phyloP scores from a whole-genome alignment of 805 yeast species.

The Metschnikowia lochheadii region DNA sequence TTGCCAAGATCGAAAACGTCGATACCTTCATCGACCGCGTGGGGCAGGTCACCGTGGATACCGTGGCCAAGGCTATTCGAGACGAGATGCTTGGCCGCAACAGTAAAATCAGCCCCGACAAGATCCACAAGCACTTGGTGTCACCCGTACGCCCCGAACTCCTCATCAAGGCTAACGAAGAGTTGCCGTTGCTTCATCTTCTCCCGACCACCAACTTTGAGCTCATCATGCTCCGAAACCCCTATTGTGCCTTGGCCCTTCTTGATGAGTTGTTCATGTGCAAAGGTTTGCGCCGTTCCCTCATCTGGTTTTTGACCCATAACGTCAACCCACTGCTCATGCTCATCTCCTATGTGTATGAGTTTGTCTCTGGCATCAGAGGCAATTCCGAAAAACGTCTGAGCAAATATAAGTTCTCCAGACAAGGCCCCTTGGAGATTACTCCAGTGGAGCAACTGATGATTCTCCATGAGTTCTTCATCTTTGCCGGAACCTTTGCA shows the following conservation, averaged over 20 bases:
- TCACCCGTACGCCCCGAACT: conserved; percentile 27
- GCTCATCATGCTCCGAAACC: conserved; percentile 47
- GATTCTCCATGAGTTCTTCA: conserved; percentile 66
- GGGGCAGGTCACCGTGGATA: conserved; percentile 42
- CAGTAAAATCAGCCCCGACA: conserved; percentile 44
- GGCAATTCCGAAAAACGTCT: conserved; percentile 34
- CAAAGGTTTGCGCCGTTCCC: conserved; percentile 54
- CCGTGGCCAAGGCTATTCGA: conserved; percentile 47
- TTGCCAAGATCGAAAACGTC: conserved; percentile 25
- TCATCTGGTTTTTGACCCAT: conserved; percentile 68
- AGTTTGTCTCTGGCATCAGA: conserved; percentile 52
- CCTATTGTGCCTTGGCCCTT: conserved; percentile 48
- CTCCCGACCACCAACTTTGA: conserved; percentile 44
- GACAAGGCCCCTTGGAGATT: conserved; percentile 52
- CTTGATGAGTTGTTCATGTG: conserved; percentile 73
- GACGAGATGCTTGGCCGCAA: conserved; percentile 17
- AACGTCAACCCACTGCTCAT: conserved; percentile 48
- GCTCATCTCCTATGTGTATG: conserved; percentile 60
- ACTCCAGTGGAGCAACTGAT: conserved; percentile 60
- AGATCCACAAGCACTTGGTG: conserved; percentile 45
- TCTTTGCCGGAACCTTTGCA: conserved; percentile 40
- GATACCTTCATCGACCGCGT: conserved; percentile 18
- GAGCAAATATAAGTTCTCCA: conserved; percentile 42
- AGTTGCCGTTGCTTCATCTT: conserved; percentile 29
- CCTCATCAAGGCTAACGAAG: conserved; percentile 22